Evolutionary conservation across 805 yeast genomes (phyloP), one percentile per base, ranked within the genome.

Genomic region (Vanderwaltozyma polyspora): DNA sequence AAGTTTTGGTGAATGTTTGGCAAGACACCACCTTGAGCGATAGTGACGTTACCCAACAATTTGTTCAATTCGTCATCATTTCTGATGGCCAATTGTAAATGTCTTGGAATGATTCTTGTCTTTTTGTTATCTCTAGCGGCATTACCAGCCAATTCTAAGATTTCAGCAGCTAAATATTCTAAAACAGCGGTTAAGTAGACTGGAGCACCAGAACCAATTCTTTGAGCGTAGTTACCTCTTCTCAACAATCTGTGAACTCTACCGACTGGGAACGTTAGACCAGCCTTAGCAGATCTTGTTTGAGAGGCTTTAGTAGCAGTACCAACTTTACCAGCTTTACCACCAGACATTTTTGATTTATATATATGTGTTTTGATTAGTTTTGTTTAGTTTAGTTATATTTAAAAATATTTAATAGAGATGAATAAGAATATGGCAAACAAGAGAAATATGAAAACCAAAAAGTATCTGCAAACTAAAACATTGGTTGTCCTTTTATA

Each of bases 121-220:
- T 89, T 91, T 78, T 89, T 89, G 87, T 84, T 86, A 68, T 89
- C 96, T 74, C 95, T 83, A 43, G 97, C 96, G 53, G 96, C 97
- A 70, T 85, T 85, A 74, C 96, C 96, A 45, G 96, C 96, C 67
- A 85, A 79, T 72, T 89, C 97, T 58, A 89, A 78, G 50, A 89
- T 85, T 77, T 89, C 97, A 52, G 96, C 96, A 62, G 95, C 87
- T 63, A 89, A 76, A 66, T 89, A 89, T 70, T 89, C 97, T 57
- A 89, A 74, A 39, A 89, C 96, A 37, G 97, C 94, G 51, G 97
- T 87, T 62, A 89, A 74, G 71, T 87, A 89, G 46, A 89, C 89
- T 70, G 97, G 96, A 57, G 97, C 96, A 78, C 95, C 95, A 51
- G 96, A 86, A 76, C 97, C 96, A 55, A 89, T 80, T 73, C 97